phyloP scores from a whole-genome alignment of 192 early-diverging fungal genomes.

The Coemansia furcata region DNA sequence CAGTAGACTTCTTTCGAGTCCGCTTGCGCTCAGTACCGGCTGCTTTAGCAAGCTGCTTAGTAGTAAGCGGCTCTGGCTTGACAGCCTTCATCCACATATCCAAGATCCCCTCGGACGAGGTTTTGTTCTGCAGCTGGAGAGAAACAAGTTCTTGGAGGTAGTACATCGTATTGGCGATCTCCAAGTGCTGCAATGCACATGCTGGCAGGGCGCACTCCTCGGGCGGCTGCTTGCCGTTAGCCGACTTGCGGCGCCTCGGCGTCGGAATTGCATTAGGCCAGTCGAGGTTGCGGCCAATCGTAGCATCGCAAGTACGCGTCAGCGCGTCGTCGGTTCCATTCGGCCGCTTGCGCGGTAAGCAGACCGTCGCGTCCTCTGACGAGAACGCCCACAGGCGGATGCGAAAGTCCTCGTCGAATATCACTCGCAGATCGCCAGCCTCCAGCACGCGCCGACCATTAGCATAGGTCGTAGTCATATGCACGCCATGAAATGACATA shows the following conservation, averaged over 20 bases:
- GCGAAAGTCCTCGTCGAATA: conserved; percentile 22
- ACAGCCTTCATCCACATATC: conserved; percentile 12
- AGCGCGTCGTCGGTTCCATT: conserved; percentile 26
- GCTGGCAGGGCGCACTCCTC: conserved; percentile 43
- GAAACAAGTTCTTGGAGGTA: conserved; percentile 23
- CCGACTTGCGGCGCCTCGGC: conserved; percentile 37
- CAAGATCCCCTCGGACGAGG: conserved; percentile 5
- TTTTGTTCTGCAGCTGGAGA: conserved; percentile 8
- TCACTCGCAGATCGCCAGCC: conserved; percentile 33
- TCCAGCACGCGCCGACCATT: conserved; percentile 47
- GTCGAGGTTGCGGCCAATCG: conserved; percentile 42
- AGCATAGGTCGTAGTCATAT: conserved; percentile 30
- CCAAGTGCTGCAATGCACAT: conserved; percentile 33
- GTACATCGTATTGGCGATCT: conserved; percentile 35
- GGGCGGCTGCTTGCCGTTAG: conserved; percentile 31
- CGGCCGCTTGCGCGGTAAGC: conserved; percentile 38
- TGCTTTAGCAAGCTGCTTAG: not conserved
- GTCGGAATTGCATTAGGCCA: conserved; percentile 27
- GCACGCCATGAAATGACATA: conserved; percentile 31
- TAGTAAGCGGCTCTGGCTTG: conserved; percentile 4
- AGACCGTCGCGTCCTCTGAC: conserved; percentile 19
- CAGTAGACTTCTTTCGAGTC: conserved; percentile 2
- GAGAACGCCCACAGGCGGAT: conserved; percentile 47
- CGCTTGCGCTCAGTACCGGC: not conserved
- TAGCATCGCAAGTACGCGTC: conserved; percentile 25